Base-by-base conservation (phyloP, 805 yeast species). In the Ogataea angusta region DNA sequence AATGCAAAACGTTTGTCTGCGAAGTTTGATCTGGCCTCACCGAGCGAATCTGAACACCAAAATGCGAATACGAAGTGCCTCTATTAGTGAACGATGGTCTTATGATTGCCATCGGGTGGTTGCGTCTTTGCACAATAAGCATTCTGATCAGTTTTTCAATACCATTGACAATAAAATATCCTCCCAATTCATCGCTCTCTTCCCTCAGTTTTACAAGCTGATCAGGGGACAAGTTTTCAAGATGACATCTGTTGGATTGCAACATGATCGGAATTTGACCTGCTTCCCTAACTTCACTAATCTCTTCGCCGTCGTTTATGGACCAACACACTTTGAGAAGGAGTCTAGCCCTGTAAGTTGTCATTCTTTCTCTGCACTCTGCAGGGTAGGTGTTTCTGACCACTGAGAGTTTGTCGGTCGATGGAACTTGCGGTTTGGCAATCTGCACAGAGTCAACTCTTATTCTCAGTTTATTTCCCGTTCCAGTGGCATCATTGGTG, bases 1-100 rank as follows among this genome's bases (percentile, higher is more conserved):
- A 93, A 64, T 93, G 99, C 60, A 93, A 72, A n/a, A 90, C 98
- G 60, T 91, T 93, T 5, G 98, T 89, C 67, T 90, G 97, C 15
- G 99, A 90, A 14, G 96, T 85, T 70, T 93, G 98, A 66, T 93
- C 99, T 4, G 95, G 95, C 61, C 99, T 80, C 2, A 89, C 97
- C 47, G 84, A 79, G 68, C 99, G 80, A 47, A 93, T 84, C 69
- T 90, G 97, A 47, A 93, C 80, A 81, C 99, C 99, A 53, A 67
- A 93, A 45, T 81, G 80, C 29, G 96, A 72, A 67, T 93, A 93
- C 6, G 87, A 67, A 6, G 91, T 84, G 57, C 99, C 99, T 75
- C 99, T 83, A 68, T 89, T 89, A 36, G 82, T 83, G 59, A 91
- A 93, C 9, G 95, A 85, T 24, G 96, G 95, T 69, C 99, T 87